These are phyloP conservation scores for Naganishia vishniacii DNA, from an alignment of 768 basidiomycete genomes.

Conservation along the genomic window DNA sequence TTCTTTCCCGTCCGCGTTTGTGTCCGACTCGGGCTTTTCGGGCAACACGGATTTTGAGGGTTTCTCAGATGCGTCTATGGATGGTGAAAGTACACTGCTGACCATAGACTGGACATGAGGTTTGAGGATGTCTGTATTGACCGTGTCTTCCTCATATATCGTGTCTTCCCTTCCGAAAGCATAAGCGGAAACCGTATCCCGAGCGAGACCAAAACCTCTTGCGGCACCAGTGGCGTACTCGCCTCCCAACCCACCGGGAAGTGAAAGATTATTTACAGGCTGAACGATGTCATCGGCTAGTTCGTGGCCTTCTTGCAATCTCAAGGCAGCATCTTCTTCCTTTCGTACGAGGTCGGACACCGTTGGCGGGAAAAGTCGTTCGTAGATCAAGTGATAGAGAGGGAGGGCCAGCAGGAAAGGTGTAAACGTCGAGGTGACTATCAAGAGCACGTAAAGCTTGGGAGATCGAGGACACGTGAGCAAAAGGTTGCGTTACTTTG, in stretches of 20 bases:
- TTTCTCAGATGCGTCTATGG: not conserved
- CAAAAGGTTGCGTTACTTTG: not conserved
- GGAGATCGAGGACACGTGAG: no score
- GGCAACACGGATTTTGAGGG: not conserved
- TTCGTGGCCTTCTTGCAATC: constrained; percentile 20
- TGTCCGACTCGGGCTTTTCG: not conserved
- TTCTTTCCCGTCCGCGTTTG: not conserved
- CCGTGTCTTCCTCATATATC: not conserved
- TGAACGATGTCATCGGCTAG: constrained; percentile 12
- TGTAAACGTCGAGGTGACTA: constrained; percentile 22
- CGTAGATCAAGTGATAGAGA: constrained; percentile 27
- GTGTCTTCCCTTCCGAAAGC: not conserved
- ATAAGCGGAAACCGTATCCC: constrained; percentile 8
- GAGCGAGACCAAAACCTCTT: constrained; percentile 16
- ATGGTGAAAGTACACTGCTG: not conserved
- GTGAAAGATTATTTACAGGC: not conserved
- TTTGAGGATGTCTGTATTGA: constrained; percentile 3
- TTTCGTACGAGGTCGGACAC: not conserved
- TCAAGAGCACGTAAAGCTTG: not conserved
- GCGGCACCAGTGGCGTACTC: not conserved
- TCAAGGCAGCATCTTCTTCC: not conserved
- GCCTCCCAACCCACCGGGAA: not conserved
- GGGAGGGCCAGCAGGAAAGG: constrained; percentile 24
- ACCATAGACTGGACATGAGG: constrained; percentile 4
- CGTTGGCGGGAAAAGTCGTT: constrained; percentile 26